These are phyloP conservation scores for Auriscalpium orientale DNA, from an alignment of 768 basidiomycete species.

Conservation along the genomic window DNA sequence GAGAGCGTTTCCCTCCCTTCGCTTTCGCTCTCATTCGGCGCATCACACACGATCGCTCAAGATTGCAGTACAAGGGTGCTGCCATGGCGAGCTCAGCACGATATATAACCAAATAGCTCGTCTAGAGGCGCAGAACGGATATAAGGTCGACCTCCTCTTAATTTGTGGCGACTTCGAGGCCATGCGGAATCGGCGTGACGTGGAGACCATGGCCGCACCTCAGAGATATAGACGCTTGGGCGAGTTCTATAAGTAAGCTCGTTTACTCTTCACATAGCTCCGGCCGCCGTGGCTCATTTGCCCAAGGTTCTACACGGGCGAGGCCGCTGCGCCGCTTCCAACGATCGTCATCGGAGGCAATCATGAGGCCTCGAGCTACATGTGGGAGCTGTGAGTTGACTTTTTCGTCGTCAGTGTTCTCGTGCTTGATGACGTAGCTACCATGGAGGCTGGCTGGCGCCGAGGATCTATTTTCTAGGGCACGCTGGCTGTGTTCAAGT, in stretches of 20 bases:
- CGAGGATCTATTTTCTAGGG: constrained; percentile 94
- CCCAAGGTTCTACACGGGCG: constrained; percentile 78
- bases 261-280: background rate
- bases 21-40: background rate
- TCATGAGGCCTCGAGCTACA: constrained; percentile 93
- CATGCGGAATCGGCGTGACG: constrained; percentile 74
- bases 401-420: background rate
- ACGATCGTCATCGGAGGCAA: constrained; percentile 97
- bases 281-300: no score
- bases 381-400: constrained; percentile 82
- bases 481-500: constrained; percentile 84
- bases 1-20: background rate
- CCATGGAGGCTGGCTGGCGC: constrained; percentile 95
- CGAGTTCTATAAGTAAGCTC: constrained; percentile 66
- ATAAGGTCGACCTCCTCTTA: constrained; percentile 77
- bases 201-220: constrained; percentile 88
- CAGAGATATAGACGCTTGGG: constrained; percentile 80
- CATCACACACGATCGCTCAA: constrained; percentile 18
- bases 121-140: constrained; percentile 54
- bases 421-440: constrained; percentile 43
- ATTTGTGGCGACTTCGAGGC: constrained; percentile 98
- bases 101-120: constrained; percentile 68
- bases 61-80: constrained; percentile 92
- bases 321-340: constrained; percentile 72
- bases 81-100: constrained; percentile 85